A percentile compares a stretch with the other conserved stretches of the same genome.
These are phyloP conservation scores for Lantana camara DNA, from an alignment of 257 asterid genomes.

Conservation along the genomic window DNA sequence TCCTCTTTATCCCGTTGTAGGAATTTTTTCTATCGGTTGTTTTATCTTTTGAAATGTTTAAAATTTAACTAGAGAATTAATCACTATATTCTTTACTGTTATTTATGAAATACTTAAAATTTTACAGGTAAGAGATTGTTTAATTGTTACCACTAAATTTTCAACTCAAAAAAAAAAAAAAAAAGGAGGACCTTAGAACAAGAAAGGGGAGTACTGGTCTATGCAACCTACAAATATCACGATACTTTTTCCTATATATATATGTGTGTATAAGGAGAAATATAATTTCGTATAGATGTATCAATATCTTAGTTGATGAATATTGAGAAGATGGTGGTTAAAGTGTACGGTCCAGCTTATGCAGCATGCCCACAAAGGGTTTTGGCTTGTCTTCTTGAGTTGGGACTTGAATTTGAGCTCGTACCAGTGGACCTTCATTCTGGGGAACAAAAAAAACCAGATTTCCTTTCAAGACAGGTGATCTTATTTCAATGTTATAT, in stretches of 20 bases:
- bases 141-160: neutral
- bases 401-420: slow-evolving; percentile 60
- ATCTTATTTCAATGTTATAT: neutral
- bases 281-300: too few relatives aligned
- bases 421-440: slow-evolving; percentile 54
- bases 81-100: too few relatives aligned
- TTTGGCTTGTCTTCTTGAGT: slow-evolving; percentile 59
- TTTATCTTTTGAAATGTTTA: too few relatives aligned
- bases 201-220: neutral
- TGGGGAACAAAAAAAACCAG: slow-evolving; percentile 59
- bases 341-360: slow-evolving; percentile 64
- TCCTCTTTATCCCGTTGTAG: too few relatives aligned
- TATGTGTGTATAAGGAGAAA: neutral
- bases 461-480: slow-evolving; percentile 61
- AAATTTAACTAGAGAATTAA: too few relatives aligned
- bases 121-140: too few relatives aligned
- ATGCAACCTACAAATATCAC: neutral
- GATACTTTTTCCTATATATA: neutral
- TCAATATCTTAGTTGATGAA: neutral
- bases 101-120: too few relatives aligned
- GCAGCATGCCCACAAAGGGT: slow-evolving; percentile 86
- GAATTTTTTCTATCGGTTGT: too few relatives aligned
- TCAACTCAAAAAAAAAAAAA: neutral
- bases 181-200: neutral
- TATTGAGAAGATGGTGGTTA: slow-evolving; percentile 56